Percentiles rank a stretch among this genome's conserved stretches.
Conservation (phyloP, 1,284 basidiomycete genomes). For the Mrakiaceae sp. region DNA sequence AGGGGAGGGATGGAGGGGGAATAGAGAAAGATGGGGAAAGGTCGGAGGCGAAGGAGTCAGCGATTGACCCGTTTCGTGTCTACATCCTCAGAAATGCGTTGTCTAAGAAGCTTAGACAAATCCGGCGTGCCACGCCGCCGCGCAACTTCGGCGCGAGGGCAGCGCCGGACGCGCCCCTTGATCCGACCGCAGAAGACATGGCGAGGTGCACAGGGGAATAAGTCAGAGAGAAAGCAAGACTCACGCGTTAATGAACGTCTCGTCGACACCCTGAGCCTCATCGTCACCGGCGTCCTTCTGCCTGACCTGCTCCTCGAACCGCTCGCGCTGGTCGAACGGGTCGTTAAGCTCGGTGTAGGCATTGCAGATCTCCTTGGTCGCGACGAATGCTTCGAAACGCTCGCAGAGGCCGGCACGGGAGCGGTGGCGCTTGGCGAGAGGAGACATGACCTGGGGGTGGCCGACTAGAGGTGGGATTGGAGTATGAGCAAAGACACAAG, state of each 20-base stretch:
- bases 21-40: neutral
- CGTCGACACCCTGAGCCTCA: slow-evolving; percentile 94
- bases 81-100: neutral
- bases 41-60: neutral
- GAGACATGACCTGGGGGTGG: slow-evolving; percentile 99
- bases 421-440: slow-evolving; percentile 91
- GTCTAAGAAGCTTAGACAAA: no score
- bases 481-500: neutral
- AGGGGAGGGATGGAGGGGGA: slow-evolving; percentile 13
- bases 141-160: slow-evolving; percentile 1
- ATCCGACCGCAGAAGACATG: neutral
- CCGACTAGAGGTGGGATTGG: slow-evolving; percentile 47
- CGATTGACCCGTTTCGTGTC: neutral
- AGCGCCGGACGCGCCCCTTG: neutral
- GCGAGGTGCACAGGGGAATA: neutral
- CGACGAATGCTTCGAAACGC: slow-evolving; percentile 97
- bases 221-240: slow-evolving; percentile 28
- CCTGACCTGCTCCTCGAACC: slow-evolving; percentile 88
- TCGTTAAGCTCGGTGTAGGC: slow-evolving; percentile 98
- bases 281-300: slow-evolving; percentile 98
- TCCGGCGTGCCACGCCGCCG: neutral
- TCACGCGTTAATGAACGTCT: slow-evolving; percentile 83
- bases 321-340: slow-evolving; percentile 87
- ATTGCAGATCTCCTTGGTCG: slow-evolving; percentile 96
- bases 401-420: slow-evolving; percentile 90